Percentiles rank a stretch among this genome's conserved stretches.
These are phyloP conservation scores for Saccharomycopsis vini DNA, from an alignment of 805 yeast species.

Conservation along the genomic window DNA sequence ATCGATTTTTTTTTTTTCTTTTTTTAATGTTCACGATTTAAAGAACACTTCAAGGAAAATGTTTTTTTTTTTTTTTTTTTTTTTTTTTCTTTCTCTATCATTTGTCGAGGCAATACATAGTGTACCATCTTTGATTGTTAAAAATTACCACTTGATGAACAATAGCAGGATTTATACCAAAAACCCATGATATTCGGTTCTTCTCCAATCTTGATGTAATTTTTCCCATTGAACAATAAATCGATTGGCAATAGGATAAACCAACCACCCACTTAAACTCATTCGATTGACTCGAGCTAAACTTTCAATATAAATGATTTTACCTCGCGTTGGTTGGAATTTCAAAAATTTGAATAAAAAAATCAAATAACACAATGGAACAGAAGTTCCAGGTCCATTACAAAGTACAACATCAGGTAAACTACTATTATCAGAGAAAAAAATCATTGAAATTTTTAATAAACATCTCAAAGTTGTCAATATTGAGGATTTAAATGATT, in stretches of 20 bases:
- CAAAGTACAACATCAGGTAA: conserved; percentile 39
- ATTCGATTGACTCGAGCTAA: conserved; percentile 71
- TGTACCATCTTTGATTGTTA: too few relatives aligned
- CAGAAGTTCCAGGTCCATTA: conserved; percentile 82
- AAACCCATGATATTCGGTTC: conserved; percentile 72
- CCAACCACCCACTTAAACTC: conserved; percentile 66
- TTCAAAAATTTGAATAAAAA: conserved; percentile 37
- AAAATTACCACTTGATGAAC: too few relatives aligned
- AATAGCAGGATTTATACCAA: too few relatives aligned
- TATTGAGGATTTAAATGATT: conserved; percentile 38
- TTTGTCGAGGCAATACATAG: too few relatives aligned
- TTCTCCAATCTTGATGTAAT: conserved; percentile 39
- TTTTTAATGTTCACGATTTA: too few relatives aligned
- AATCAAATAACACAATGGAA: conserved; percentile 55
- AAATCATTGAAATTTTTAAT: background rate
- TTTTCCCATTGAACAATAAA: conserved; percentile 87
- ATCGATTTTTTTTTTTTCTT: too few relatives aligned
- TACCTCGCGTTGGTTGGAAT: conserved; percentile 36
- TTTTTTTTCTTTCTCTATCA: too few relatives aligned
- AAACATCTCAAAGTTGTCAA: conserved; percentile 36
- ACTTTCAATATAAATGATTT: conserved; percentile 75
- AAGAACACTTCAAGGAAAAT: too few relatives aligned
- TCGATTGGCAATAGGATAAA: conserved; percentile 64
- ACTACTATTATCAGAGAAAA: conserved; percentile 20
- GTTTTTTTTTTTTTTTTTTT: too few relatives aligned